A percentile compares a stretch with the other conserved stretches of the same genome.
These are phyloP conservation scores for Boehmeria nivea DNA, from an alignment of 306 rosid species.

Conservation along the genomic window DNA sequence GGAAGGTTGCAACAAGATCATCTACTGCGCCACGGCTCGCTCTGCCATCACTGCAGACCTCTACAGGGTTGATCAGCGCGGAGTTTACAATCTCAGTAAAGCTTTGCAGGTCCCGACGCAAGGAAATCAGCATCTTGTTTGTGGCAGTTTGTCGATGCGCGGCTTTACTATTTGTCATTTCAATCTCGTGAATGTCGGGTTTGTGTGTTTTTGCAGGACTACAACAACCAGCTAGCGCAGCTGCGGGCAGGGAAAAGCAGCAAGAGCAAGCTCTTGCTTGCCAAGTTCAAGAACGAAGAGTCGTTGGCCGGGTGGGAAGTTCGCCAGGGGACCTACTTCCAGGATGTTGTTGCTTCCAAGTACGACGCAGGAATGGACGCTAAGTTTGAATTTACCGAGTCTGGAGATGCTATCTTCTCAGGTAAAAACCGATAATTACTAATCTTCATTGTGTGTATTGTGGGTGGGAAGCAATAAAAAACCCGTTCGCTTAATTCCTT, in stretches of 20 bases:
- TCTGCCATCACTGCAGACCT: conserved; percentile 84
- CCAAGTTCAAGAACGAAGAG: conserved; percentile 67
- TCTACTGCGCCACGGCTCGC: conserved; percentile 94
- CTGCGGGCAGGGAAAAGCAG: conserved; percentile 93
- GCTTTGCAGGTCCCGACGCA: conserved; percentile 70
- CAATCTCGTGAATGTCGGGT: no score
- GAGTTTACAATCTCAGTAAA: conserved; percentile 79
- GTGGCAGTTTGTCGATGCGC: no score
- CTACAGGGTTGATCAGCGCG: conserved; percentile 77
- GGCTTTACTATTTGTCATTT: no score
- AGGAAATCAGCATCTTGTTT: no score
- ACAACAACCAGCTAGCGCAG: conserved; percentile 82
- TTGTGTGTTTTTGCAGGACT: conserved; percentile 49
- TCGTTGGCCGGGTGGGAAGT: conserved; percentile 84
- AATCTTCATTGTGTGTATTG: no score
- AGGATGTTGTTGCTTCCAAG: conserved; percentile 76
- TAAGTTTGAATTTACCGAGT: conserved; percentile 71
- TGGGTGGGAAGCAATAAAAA: no score
- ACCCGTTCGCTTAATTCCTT: not conserved
- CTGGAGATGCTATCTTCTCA: conserved; percentile 73
- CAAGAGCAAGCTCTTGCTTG: conserved; percentile 75
- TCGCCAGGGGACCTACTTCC: conserved; percentile 81
- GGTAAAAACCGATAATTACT: conserved; percentile 34
- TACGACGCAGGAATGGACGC: conserved; percentile 99
- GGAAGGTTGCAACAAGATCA: conserved; percentile 75